A percentile compares a stretch with the other conserved stretches of the same genome.
phyloP scores from a whole-genome alignment of 371 early-diverging fungal genomes.

The Funneliformis caledonium region DNA sequence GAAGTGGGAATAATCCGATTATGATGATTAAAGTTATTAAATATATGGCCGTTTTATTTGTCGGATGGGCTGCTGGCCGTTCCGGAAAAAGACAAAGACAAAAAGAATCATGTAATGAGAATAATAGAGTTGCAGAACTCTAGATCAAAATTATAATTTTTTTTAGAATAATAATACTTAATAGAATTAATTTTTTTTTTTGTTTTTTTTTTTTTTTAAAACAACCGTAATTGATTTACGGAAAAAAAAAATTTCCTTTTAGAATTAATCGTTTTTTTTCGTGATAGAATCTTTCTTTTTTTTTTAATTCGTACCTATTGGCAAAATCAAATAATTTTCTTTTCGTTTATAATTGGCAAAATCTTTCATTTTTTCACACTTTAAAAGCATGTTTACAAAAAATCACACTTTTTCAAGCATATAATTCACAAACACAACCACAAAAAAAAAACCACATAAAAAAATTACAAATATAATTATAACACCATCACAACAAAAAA shows the following conservation, averaged over 20 bases:
- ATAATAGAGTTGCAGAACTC: not conserved
- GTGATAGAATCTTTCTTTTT: not conserved
- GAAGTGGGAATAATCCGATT: not conserved
- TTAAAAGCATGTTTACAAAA: not conserved
- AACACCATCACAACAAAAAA: not conserved
- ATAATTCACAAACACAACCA: not conserved
- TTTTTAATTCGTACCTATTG: not conserved
- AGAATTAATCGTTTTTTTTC: not conserved
- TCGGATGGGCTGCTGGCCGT: conserved; percentile 8
- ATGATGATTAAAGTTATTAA: not conserved
- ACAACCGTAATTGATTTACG: not conserved
- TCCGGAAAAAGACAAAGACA: not conserved
- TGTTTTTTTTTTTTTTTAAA: too few relatives aligned
- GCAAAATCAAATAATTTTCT: not conserved
- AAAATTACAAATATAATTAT: too few relatives aligned
- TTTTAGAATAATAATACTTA: too few relatives aligned
- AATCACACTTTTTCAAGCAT: not conserved
- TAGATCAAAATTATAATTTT: not conserved
- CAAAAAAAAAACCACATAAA: not conserved
- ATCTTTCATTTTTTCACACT: not conserved
- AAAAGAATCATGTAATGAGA: not conserved
- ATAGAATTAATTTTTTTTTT: too few relatives aligned
- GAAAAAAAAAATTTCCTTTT: not conserved
- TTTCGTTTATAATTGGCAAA: not conserved
- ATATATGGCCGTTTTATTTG: conserved; percentile 6